phyloP scores from a whole-genome alignment of 148 eudicot species.

The Rhododendron ovatum region DNA sequence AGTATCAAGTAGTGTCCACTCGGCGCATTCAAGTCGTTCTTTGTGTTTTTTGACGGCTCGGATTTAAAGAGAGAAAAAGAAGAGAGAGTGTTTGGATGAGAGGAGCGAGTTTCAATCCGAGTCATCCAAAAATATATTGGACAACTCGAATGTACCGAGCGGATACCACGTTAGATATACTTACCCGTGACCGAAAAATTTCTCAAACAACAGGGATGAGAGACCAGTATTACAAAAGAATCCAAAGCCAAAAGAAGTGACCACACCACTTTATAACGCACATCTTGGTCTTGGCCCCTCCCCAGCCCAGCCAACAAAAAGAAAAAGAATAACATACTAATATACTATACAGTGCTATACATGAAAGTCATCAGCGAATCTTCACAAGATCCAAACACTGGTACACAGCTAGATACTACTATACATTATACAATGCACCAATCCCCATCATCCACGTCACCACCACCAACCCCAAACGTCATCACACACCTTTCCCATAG shows the following conservation, averaged over 20 bases:
- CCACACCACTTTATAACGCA: neutral
- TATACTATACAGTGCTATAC: no score
- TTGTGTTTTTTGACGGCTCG: no score
- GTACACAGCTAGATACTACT: neutral
- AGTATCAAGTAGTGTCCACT: no score
- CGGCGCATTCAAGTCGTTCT: no score
- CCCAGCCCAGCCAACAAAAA: neutral
- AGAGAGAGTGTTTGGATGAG: no score
- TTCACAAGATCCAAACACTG: neutral
- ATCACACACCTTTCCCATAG: neutral
- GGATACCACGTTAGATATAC: no score
- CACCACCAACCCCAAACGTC: neutral
- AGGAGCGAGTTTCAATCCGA: no score
- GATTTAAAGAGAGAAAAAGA: no score
- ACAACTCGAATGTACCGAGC: no score
- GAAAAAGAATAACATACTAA: neutral
- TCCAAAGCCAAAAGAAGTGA: neutral
- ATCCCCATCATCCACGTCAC: neutral
- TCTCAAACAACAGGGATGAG: no score
- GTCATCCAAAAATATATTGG: no score
- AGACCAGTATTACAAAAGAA: neutral
- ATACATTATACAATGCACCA: neutral
- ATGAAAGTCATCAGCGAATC: neutral
- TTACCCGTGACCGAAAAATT: no score
- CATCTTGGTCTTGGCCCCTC: neutral